Conservation (phyloP, 2,329 filamentous ascomycete species). For the Sclerotinia borealis region DNA sequence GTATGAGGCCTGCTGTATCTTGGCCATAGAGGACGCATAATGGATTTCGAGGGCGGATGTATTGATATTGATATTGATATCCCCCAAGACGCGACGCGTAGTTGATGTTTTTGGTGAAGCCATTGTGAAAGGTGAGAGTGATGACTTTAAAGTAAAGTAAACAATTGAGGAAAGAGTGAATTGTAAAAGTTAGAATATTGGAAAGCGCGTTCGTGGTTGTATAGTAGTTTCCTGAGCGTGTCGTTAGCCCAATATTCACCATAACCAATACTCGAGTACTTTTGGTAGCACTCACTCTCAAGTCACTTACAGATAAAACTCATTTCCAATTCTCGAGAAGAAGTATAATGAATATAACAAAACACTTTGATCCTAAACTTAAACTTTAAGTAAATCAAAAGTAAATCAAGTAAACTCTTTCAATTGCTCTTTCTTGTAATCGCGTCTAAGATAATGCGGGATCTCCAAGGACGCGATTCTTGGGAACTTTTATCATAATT, state of each 20-base stretch:
- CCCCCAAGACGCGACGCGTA: slow-evolving; percentile 27
- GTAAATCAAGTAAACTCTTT: background rate
- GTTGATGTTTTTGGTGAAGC: slow-evolving; percentile 11
- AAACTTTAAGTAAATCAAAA: background rate
- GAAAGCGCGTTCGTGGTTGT: background rate
- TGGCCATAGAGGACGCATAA: background rate
- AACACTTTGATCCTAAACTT: background rate
- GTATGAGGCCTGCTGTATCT: background rate
- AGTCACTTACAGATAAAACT: background rate
- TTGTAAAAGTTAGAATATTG: background rate
- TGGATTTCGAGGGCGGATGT: background rate
- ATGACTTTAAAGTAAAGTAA: background rate
- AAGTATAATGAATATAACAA: background rate
- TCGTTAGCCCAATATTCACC: background rate
- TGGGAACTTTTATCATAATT: background rate
- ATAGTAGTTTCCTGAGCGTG: background rate
- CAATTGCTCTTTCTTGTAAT: too few species aligned
- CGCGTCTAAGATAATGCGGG: too few species aligned
- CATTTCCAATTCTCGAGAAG: background rate
- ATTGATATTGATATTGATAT: slow-evolving; percentile 62
- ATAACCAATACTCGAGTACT: background rate
- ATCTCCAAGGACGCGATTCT: background rate
- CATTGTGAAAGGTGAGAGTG: slow-evolving; percentile 10
- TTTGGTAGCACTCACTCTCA: background rate
- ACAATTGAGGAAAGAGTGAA: background rate